Evolutionary conservation across 2,329 filamentous ascomycete species (phyloP).

Genomic region (Aspergillus spinulosporus): DNA sequence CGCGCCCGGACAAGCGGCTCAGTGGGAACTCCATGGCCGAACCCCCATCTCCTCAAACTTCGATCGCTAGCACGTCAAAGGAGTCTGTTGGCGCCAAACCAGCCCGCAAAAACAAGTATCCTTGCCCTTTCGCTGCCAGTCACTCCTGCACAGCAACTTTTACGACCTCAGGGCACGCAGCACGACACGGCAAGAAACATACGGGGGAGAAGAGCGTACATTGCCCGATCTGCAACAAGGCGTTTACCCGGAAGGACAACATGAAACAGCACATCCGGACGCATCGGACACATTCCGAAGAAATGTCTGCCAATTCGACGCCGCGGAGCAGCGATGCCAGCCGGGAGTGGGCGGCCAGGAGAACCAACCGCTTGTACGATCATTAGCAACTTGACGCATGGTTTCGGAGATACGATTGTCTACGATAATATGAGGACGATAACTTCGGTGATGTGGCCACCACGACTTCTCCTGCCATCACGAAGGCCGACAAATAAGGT

Average conservation of each 20-base stretch:
- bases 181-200: slow-evolving; percentile 68
- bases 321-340: slow-evolving; percentile 19
- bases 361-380: slow-evolving; percentile 19
- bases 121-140: slow-evolving; percentile 62
- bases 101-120: slow-evolving; percentile 63
- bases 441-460: slow-evolving; percentile 12
- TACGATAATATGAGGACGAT: slow-evolving; percentile 19
- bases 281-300: slow-evolving; percentile 47
- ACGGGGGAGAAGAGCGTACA: slow-evolving; percentile 69
- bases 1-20: slow-evolving; percentile 28
- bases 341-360: slow-evolving; percentile 15
- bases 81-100: slow-evolving; percentile 27
- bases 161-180: slow-evolving; percentile 66
- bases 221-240: slow-evolving; percentile 67
- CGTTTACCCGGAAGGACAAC: slow-evolving; percentile 68
- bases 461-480: slow-evolving; percentile 18
- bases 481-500: slow-evolving; percentile 9
- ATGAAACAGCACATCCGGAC: slow-evolving; percentile 69
- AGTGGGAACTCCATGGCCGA: slow-evolving; percentile 27
- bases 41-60: slow-evolving; percentile 30
- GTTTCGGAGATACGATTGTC: slow-evolving; percentile 15
- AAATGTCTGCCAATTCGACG: slow-evolving; percentile 27
- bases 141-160: slow-evolving; percentile 63
- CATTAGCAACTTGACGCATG: slow-evolving; percentile 21
- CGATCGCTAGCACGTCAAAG: slow-evolving; percentile 25